Evolutionary conservation across 2,329 filamentous ascomycete species (phyloP).

Genomic region (Neophaeococcomyces aloes): DNA sequence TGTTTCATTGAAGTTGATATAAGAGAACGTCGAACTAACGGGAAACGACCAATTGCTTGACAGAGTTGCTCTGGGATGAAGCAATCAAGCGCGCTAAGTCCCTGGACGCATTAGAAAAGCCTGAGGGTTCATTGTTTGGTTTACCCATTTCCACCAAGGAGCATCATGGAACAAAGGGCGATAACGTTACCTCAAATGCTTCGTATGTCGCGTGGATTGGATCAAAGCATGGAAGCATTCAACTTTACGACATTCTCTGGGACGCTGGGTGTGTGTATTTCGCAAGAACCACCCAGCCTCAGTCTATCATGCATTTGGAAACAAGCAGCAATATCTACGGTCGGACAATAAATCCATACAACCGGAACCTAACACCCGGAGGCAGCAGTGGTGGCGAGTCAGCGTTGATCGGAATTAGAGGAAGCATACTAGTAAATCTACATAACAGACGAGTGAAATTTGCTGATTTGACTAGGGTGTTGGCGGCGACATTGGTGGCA

Average conservation of each 20-base stretch:
- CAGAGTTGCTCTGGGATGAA: slow-evolving; percentile 40
- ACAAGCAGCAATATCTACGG: slow-evolving; percentile 49
- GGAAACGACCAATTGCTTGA: slow-evolving; percentile 16
- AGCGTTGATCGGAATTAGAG: slow-evolving; percentile 47
- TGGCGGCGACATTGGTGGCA: slow-evolving; percentile 49
- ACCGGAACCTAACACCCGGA: slow-evolving; percentile 49
- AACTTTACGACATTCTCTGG: slow-evolving; percentile 22
- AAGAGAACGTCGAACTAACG: neutral
- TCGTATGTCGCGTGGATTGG: slow-evolving; percentile 17
- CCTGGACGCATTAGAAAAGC: slow-evolving; percentile 44
- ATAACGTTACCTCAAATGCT: slow-evolving; percentile 25
- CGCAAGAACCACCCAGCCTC: slow-evolving; percentile 44
- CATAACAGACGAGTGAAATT: too few relatives aligned
- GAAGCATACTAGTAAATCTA: slow-evolving; percentile 47
- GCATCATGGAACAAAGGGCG: slow-evolving; percentile 24
- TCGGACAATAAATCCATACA: slow-evolving; percentile 52
- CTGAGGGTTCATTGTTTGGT: slow-evolving; percentile 12
- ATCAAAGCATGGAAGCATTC: slow-evolving; percentile 18
- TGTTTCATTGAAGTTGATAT: slow-evolving; percentile 36
- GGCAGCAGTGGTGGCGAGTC: slow-evolving; percentile 58
- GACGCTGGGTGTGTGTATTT: slow-evolving; percentile 40
- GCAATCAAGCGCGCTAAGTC: slow-evolving; percentile 37
- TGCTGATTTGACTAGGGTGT: too few relatives aligned
- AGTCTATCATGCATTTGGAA: slow-evolving; percentile 39
- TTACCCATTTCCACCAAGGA: slow-evolving; percentile 19